Evolutionary conservation across 2,329 filamentous ascomycete species (phyloP), one percentile per base, ranked within the genome.

Genomic region (Phyllosticta capitalensis): DNA sequence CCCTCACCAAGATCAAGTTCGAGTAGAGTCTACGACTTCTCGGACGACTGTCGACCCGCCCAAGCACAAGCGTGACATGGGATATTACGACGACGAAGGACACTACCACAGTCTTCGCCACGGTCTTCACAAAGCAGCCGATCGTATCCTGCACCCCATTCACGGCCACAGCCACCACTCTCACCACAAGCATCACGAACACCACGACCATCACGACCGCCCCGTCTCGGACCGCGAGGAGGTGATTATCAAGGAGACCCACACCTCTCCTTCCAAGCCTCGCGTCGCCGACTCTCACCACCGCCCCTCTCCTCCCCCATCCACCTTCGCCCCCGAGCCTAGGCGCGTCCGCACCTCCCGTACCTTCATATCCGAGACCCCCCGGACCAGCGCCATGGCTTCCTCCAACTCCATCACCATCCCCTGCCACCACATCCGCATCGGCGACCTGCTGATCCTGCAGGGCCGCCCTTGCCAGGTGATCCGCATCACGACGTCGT

Each of bases 381-480:
- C 45, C 24, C 58, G 58, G 28, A 54, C 67, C 62, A 68, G 68
- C 70, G 72, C 69, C 65, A 74, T 74, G 72, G 64, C 73, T 71
- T 83, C 87, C 75, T 82, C 87, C 74, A 92, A 94, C 83, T 95
- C 90, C 69, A 92, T 97, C 76, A 92, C 92, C 74, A 96, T 99
- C 78, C 94, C 95, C 66, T 96, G 91, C 88, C 90, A 99, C 86
- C 95, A 97, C 84, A 92, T 99, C 81, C 94, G 94, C 81, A 89
- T 97, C 71, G 94, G 94, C 77, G 94, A 99, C 79, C 89, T 99
- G 79, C 80, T 99, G 79, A 95, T 97, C 81, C 90, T 99, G 67
- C 94, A 99, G 84, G 92, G 92, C 76, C 92, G 94, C 70, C 92
- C 94, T 72, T 97, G 91, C 89, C 94, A 99, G 85, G 92, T 99